These are phyloP conservation scores for Tanozyma kutaoensis DNA, from an alignment of 805 yeast genomes.

Conservation along the genomic window DNA sequence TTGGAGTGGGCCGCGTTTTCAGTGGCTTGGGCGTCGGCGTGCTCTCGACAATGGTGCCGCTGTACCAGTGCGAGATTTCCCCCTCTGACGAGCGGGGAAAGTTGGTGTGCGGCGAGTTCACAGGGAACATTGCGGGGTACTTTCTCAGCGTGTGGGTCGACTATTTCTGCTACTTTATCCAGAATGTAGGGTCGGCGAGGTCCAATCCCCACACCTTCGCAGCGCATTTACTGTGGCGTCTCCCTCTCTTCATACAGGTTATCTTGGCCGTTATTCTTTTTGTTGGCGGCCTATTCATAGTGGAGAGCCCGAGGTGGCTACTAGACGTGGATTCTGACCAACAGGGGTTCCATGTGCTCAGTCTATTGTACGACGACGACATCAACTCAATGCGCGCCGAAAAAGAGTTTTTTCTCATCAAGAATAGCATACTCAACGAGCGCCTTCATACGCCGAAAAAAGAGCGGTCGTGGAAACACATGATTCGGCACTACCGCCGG, in stretches of 20 bases:
- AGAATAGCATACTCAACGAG: constrained; percentile 28
- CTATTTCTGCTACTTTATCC: constrained; percentile 56
- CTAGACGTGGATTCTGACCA: constrained; percentile 66
- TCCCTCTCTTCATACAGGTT: constrained; percentile 68
- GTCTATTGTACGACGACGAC: constrained; percentile 18
- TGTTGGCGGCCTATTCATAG: constrained; percentile 64
- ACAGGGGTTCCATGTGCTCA: constrained; percentile 31
- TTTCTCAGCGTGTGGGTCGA: constrained; percentile 81
- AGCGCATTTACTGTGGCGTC: constrained; percentile 51
- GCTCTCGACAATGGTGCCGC: constrained; percentile 72
- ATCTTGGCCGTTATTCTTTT: constrained; percentile 56
- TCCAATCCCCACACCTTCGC: constrained; percentile 19
- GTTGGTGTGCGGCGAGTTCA: constrained; percentile 77
- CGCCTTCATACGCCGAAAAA: constrained; percentile 21
- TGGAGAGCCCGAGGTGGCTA: constrained; percentile 87
- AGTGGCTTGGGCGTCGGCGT: constrained; percentile 85
- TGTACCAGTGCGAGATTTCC: constrained; percentile 78
- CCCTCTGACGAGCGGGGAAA: constrained; percentile 81
- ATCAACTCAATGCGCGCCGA: constrained; percentile 18
- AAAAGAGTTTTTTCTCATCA: constrained; percentile 33
- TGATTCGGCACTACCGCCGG: constrained; percentile 21
- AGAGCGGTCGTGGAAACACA: constrained; percentile 27
- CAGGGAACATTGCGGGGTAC: constrained; percentile 77
- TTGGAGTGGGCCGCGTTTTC: constrained; percentile 66
- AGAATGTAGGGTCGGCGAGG: constrained; percentile 32